phyloP scores from a whole-genome alignment of 2,329 filamentous ascomycete species.

The Paradendryphiella salina region DNA sequence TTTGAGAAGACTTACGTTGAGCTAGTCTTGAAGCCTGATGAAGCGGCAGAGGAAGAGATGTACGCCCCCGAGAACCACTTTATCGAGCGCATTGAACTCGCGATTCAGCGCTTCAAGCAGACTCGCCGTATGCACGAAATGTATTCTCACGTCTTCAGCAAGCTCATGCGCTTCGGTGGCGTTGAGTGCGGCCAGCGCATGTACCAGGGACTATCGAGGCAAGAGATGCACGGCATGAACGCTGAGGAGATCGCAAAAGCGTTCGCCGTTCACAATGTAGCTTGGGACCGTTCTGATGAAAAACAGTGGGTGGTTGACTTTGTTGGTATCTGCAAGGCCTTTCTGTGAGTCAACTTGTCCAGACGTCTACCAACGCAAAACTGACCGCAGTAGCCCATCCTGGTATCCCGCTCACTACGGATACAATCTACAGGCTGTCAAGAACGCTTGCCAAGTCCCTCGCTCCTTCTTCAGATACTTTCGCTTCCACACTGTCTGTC shows the following conservation, averaged over 20 bases:
- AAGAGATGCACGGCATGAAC: slow-evolving; percentile 65
- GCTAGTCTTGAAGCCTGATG: slow-evolving; percentile 71
- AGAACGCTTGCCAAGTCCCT: slow-evolving; percentile 68
- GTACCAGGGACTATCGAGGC: slow-evolving; percentile 65
- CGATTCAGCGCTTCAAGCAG: slow-evolving; percentile 77
- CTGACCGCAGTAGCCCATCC: slow-evolving; percentile 55
- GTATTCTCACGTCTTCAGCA: slow-evolving; percentile 69
- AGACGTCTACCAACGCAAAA: neutral
- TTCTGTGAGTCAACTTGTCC: slow-evolving; percentile 61
- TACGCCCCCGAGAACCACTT: slow-evolving; percentile 61
- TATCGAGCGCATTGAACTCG: slow-evolving; percentile 76
- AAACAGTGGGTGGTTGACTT: slow-evolving; percentile 82
- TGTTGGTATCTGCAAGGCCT: slow-evolving; percentile 73
- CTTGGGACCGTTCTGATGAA: slow-evolving; percentile 52
- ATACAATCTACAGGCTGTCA: slow-evolving; percentile 54
- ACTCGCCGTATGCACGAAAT: slow-evolving; percentile 72
- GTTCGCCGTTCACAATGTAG: slow-evolving; percentile 64
- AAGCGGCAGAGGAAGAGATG: slow-evolving; percentile 64
- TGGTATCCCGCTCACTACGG: slow-evolving; percentile 60
- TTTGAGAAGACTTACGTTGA: slow-evolving; percentile 76
- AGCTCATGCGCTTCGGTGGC: slow-evolving; percentile 82
- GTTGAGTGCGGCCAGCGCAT: slow-evolving; percentile 65
- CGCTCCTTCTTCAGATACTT: slow-evolving; percentile 90
- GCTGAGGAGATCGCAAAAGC: slow-evolving; percentile 67
- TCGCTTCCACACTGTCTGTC: slow-evolving; percentile 80